Conservation (phyloP, 1,139 yeast genomes). For the Suhomyces anneliseae region DNA sequence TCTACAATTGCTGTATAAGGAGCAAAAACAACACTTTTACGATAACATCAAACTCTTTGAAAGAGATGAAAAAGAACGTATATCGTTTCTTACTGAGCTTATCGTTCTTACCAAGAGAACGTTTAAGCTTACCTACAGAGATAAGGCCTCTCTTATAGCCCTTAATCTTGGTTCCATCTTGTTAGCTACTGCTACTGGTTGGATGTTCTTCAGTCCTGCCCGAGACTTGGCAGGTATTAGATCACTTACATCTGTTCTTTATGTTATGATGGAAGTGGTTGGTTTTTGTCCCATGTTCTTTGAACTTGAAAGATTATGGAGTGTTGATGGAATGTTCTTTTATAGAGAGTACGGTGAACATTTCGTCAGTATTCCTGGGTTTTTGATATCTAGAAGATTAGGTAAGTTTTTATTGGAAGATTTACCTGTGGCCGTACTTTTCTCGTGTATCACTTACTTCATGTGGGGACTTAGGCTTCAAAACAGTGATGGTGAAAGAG, state of each 20-base stretch:
- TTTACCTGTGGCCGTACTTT: constrained; percentile 58
- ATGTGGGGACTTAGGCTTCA: constrained; percentile 68
- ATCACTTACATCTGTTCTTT: constrained; percentile 61
- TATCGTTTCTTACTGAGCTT: constrained; percentile 47
- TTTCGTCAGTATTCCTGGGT: constrained; percentile 66
- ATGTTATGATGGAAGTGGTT: constrained; percentile 64
- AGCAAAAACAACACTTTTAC: constrained; percentile 19
- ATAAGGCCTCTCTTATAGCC: constrained; percentile 55
- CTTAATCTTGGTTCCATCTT: constrained; percentile 55
- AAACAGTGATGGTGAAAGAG: constrained; percentile 18
- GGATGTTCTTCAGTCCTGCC: constrained; percentile 72
- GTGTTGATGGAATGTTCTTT: constrained; percentile 64
- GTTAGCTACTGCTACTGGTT: constrained; percentile 65
- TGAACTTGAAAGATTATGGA: constrained; percentile 73
- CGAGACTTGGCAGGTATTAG: constrained; percentile 67
- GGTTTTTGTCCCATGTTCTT: constrained; percentile 68
- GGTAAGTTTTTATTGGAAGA: constrained; percentile 73
- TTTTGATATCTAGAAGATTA: constrained; percentile 63
- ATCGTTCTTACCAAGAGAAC: constrained; percentile 57
- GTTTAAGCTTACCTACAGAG: constrained; percentile 56
- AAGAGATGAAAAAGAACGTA: constrained; percentile 26
- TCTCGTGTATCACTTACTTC: constrained; percentile 64
- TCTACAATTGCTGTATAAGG: constrained; percentile 11
- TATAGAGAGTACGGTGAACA: constrained; percentile 75
- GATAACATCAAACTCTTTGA: constrained; percentile 26